These are phyloP conservation scores for Pichia kudriavzevii DNA, from an alignment of 1,139 yeast genomes.

Conservation along the genomic window DNA sequence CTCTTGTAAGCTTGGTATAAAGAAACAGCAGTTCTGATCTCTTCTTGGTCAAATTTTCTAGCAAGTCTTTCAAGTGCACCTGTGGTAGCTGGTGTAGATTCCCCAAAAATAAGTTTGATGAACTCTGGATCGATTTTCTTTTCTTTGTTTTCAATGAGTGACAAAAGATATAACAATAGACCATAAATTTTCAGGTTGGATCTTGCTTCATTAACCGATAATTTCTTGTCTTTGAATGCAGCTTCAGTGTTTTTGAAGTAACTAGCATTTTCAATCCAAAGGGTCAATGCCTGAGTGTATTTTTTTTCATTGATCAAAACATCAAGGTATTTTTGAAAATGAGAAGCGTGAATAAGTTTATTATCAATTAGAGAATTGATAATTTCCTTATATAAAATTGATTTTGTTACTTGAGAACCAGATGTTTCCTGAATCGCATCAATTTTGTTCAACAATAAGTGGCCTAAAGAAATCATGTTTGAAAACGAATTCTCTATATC, in stretches of 20 bases:
- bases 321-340: slow-evolving; percentile 17
- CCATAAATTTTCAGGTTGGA: slow-evolving; percentile 18
- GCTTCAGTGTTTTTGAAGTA: slow-evolving; percentile 20
- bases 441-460: slow-evolving; percentile 15
- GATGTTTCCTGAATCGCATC: slow-evolving; percentile 10
- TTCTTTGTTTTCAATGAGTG: slow-evolving; percentile 14
- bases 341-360: slow-evolving; percentile 18
- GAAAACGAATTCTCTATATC: slow-evolving; percentile 3
- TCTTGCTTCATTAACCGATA: not conserved
- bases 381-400: slow-evolving; percentile 18
- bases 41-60: slow-evolving; percentile 28
- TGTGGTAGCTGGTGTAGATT: slow-evolving; percentile 20
- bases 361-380: slow-evolving; percentile 14
- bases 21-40: slow-evolving; percentile 10
- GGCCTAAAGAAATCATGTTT: slow-evolving; percentile 14
- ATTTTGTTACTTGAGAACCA: slow-evolving; percentile 16
- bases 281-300: slow-evolving; percentile 19
- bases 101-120: slow-evolving; percentile 18
- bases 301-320: slow-evolving; percentile 18
- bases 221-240: slow-evolving; percentile 1
- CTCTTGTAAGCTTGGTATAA: slow-evolving; percentile 4
- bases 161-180: slow-evolving; percentile 19
- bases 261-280: slow-evolving; percentile 23
- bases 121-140: slow-evolving; percentile 18
- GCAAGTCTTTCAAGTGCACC: slow-evolving; percentile 37